Conservation (phyloP, 2,329 filamentous ascomycete genomes). For the Emericellopsis cladophorae region DNA sequence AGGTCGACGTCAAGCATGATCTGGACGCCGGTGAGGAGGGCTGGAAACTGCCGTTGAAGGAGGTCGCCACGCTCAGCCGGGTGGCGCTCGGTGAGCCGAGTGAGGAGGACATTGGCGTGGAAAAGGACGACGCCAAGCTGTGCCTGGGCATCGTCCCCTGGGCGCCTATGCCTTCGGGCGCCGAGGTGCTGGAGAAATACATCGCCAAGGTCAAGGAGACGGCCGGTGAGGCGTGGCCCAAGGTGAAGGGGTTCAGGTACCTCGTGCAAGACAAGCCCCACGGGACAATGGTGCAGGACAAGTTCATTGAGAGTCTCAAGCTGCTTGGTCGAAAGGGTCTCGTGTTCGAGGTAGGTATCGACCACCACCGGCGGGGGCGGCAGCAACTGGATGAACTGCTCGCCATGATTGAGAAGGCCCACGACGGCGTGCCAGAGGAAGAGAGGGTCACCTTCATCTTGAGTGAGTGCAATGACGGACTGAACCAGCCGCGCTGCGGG, state of each 20-base stretch:
- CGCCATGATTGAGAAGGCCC: slow-evolving; percentile 55
- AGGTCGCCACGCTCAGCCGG: slow-evolving; percentile 56
- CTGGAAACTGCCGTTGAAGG: slow-evolving; percentile 57
- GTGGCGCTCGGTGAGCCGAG: slow-evolving; percentile 47
- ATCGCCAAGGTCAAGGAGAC: slow-evolving; percentile 44
- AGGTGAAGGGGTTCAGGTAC: slow-evolving; percentile 71
- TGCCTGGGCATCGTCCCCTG: slow-evolving; percentile 67
- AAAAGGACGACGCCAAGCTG: slow-evolving; percentile 25
- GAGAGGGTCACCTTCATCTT: slow-evolving; percentile 56
- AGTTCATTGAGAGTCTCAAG: slow-evolving; percentile 53
- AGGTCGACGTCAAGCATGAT: slow-evolving; percentile 63
- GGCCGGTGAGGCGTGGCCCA: slow-evolving; percentile 52
- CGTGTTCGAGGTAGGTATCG: slow-evolving; percentile 74
- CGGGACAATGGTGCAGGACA: slow-evolving; percentile 49
- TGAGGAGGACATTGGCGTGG: slow-evolving; percentile 43
- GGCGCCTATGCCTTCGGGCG: slow-evolving; percentile 66
- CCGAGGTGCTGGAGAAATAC: slow-evolving; percentile 49
- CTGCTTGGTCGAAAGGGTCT: slow-evolving; percentile 51
- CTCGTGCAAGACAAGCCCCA: slow-evolving; percentile 65
- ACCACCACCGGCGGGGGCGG: slow-evolving; percentile 64
- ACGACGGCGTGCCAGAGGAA: slow-evolving; percentile 44
- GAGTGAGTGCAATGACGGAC: slow-evolving; percentile 35
- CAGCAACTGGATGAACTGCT: slow-evolving; percentile 61
- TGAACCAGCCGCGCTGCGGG: too few species aligned
- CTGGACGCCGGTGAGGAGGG: slow-evolving; percentile 33